Conservation (phyloP, 2,329 filamentous ascomycete species). For the Ascochyta viciae-villosae region DNA sequence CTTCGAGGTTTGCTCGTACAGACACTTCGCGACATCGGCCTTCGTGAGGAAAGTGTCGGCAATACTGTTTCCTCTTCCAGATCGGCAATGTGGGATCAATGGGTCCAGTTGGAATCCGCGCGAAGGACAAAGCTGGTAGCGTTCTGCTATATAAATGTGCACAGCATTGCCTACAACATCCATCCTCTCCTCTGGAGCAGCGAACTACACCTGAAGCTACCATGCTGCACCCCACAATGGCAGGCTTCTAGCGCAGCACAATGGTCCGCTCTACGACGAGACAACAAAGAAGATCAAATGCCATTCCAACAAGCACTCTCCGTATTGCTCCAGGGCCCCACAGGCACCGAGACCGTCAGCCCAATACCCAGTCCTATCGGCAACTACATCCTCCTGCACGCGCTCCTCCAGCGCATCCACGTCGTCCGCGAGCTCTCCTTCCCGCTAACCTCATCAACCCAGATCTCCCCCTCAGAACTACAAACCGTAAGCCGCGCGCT, state of each 20-base stretch:
- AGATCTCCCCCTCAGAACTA: constrained; percentile 29
- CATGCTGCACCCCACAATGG: constrained; percentile 37
- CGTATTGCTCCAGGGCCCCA: constrained; percentile 30
- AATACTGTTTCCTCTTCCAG: constrained; percentile 23
- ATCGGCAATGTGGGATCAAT: constrained; percentile 39
- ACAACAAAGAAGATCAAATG: constrained; percentile 36
- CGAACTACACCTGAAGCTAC: constrained; percentile 36
- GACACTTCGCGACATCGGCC: constrained; percentile 37
- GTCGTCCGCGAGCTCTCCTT: constrained; percentile 38
- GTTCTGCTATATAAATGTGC: constrained; percentile 44
- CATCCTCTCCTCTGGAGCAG: constrained; percentile 41
- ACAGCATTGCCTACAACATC: constrained; percentile 42
- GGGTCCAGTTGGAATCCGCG: constrained; percentile 38
- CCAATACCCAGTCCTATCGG: constrained; percentile 42
- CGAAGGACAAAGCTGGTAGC: constrained; percentile 42
- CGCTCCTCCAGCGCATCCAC: constrained; percentile 39
- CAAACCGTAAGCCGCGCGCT: constrained; percentile 38
- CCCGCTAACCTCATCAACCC: constrained; percentile 26
- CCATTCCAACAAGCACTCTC: constrained; percentile 37
- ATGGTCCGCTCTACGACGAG: constrained; percentile 34
- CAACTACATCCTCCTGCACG: constrained; percentile 42
- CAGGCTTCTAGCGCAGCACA: constrained; percentile 36
- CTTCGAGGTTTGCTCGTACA: constrained; percentile 38
- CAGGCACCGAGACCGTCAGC: constrained; percentile 25
- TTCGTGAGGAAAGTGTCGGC: constrained; percentile 27